Evolutionary conservation across 2,329 filamentous ascomycete species (phyloP).

Genomic region (Anisogramma anomala): DNA sequence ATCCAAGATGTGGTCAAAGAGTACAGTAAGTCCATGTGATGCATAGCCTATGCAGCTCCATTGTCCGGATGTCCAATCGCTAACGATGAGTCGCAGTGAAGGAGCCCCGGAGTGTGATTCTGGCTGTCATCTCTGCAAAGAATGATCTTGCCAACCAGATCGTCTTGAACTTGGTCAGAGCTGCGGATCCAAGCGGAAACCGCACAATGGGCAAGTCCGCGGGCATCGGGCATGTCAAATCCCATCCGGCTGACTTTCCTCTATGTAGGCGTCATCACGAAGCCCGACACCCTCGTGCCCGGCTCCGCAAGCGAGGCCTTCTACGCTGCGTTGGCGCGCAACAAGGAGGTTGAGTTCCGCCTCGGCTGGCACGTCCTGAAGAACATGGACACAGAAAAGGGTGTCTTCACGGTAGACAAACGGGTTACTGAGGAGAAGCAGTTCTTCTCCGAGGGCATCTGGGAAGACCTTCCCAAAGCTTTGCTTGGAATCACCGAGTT

Average conservation of each 20-base stretch:
- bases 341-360: conserved; percentile 20
- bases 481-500: conserved; percentile 16
- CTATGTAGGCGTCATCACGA: conserved; percentile 37
- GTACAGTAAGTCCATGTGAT: conserved; percentile 39
- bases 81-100: conserved; percentile 23
- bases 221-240: not conserved
- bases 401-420: conserved; percentile 9
- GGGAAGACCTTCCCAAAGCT: conserved; percentile 24
- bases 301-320: conserved; percentile 24
- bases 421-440: conserved; percentile 14
- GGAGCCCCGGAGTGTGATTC: conserved; percentile 44
- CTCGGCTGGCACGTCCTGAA: conserved; percentile 31
- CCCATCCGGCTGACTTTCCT: not conserved
- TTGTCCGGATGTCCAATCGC: not conserved
- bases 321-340: conserved; percentile 22
- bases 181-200: conserved; percentile 18
- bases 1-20: conserved; percentile 36
- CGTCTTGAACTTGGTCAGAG: conserved; percentile 38
- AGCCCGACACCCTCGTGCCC: conserved; percentile 31
- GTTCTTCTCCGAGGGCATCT: conserved; percentile 20
- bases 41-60: too few relatives aligned
- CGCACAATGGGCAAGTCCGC: conserved; percentile 44
- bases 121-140: conserved; percentile 45
- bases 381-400: conserved; percentile 24
- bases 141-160: conserved; percentile 46